Conservation (phyloP, 371 early-diverging fungal species). For the Mucor indicus region DNA sequence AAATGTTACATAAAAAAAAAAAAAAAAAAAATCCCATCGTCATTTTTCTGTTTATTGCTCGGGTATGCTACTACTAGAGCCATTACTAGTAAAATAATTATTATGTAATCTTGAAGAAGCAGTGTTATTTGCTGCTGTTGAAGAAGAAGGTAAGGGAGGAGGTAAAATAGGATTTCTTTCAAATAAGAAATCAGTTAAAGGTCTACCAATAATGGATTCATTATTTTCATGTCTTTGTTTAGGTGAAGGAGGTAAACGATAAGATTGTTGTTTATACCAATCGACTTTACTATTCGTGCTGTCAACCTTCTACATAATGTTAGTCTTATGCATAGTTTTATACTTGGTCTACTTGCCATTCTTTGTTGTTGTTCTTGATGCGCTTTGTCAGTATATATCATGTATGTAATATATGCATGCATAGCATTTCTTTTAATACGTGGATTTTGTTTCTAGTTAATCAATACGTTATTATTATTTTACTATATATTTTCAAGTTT, state of each 20-base stretch:
- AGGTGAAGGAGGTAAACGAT: conserved; percentile 15
- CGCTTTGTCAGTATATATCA: conserved; percentile 54
- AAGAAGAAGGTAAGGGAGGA: not conserved
- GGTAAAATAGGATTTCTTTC: not conserved
- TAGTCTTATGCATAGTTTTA: not conserved
- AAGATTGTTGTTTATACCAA: conserved; percentile 15
- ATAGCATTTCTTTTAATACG: conserved; percentile 55
- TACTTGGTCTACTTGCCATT: not conserved
- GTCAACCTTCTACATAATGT: not conserved
- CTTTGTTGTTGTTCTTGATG: conserved; percentile 10
- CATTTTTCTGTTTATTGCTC: too few relatives aligned
- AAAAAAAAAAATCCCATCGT: too few relatives aligned
- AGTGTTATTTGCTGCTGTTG: not conserved
- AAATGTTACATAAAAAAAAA: too few relatives aligned
- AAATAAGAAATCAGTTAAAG: conserved; percentile 33
- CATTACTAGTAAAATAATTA: too few relatives aligned
- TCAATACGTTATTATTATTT: not conserved
- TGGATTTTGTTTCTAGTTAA: conserved; percentile 47
- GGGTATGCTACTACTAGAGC: too few relatives aligned
- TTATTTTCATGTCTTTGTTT: conserved; percentile 6
- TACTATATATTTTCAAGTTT: too few relatives aligned
- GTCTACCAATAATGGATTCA: conserved; percentile 23
- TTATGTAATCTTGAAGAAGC: too few relatives aligned
- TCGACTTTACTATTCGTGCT: conserved; percentile 4
- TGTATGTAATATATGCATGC: conserved; percentile 59